Evolutionary conservation across 805 yeast species (phyloP), one percentile per base, ranked within the genome.

Genomic region (Debaryomyces maramus): DNA sequence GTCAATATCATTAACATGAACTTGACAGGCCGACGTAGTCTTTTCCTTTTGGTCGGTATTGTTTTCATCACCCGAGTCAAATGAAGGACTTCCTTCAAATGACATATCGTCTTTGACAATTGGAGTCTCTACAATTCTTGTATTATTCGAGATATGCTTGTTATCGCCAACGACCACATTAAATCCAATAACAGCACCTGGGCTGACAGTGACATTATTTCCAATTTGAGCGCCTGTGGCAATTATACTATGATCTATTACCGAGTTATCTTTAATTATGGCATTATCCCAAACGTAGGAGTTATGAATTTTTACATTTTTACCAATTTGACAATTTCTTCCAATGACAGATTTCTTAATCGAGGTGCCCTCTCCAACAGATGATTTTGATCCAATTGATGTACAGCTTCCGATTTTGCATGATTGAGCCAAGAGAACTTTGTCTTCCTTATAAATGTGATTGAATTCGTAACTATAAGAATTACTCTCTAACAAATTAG

Each of bases 401-500:
- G 95, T 86, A 48, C 87, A 74, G 39, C 82, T 78, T 14, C 85
- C 87, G 44, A 93, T 80, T 48, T 80, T 80, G 66, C 97, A 89
- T n/a, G 93, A 83, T 57, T 91, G 97, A 0, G 97, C 96, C 48
- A 91, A 72, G 6, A 88, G 81, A n/a, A 91, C 91, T 49, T 83
- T 85, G 27, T 80, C 78, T 57, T 90, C 97, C 63, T 89, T 89
- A 63, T 93, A 93, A 38, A 91, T 78, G 61, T 93, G 95, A 39
- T 87, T 85, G 37, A 84, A 76, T 53, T 85, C 95, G 61, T 88
- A 88, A 2, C 81, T 67, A 58, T 87, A 93, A 2, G 87, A 76
- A 55, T 85, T 88, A 52, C 76, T 81, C 20, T 76, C 80, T 39
- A 82, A 63, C 49, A 86, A 66, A 60, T 91, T 90, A 39, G 89